phyloP scores from a whole-genome alignment of 768 basidiomycete species.

The Termitomyces titanicus region DNA sequence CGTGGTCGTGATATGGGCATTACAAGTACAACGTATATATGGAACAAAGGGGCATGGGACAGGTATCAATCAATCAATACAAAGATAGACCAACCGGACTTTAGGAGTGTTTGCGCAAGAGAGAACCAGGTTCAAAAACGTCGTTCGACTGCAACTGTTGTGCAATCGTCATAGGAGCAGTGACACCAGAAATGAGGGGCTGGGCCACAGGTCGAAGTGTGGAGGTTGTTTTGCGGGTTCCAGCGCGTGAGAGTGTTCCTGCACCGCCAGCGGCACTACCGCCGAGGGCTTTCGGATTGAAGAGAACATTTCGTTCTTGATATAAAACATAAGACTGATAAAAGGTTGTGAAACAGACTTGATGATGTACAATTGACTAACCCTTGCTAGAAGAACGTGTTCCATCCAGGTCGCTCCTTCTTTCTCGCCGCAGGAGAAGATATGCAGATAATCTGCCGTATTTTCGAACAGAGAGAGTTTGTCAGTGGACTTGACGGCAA shows the following conservation, averaged over 20 bases:
- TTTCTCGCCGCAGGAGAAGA: constrained; percentile 72
- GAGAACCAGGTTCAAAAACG: constrained; percentile 74
- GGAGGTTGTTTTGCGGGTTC: constrained; percentile 32
- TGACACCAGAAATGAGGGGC: constrained; percentile 29
- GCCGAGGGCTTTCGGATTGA: constrained; percentile 35
- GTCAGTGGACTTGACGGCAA: constrained; percentile 87
- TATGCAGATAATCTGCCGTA: constrained; percentile 81
- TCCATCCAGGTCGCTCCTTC: constrained; percentile 81
- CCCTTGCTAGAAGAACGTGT: constrained; percentile 76
- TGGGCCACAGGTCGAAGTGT: constrained; percentile 20
- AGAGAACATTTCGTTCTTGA: constrained; percentile 73
- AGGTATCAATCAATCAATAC: neutral
- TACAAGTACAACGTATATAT: constrained; percentile 13
- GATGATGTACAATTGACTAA: constrained; percentile 35
- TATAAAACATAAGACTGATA: constrained; percentile 76
- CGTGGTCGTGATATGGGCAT: neutral
- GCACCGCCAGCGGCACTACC: constrained; percentile 23
- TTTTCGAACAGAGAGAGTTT: constrained; percentile 85
- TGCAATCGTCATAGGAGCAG: constrained; percentile 31
- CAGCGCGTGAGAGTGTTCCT: constrained; percentile 31
- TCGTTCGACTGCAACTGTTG: constrained; percentile 30
- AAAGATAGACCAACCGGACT: neutral
- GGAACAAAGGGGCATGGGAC: neutral
- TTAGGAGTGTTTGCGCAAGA: constrained; percentile 51
- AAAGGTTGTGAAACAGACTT: neutral